These are phyloP conservation scores for Lactarius quietus DNA, from an alignment of 768 basidiomycete species.

Conservation along the genomic window DNA sequence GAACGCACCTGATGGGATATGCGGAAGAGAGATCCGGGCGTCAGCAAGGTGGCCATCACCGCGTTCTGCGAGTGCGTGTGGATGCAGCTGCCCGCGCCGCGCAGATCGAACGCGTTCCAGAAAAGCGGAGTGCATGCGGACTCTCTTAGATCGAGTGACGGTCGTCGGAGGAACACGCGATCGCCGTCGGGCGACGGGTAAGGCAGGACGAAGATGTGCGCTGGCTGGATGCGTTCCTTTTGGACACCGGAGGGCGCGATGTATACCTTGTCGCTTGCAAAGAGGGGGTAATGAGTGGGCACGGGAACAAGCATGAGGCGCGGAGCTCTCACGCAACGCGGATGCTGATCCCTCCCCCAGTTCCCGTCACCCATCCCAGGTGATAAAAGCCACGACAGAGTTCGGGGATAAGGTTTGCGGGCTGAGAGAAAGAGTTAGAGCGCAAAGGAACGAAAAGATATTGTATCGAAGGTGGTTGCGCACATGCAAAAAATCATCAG, in stretches of 20 bases:
- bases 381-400: constrained; percentile 80
- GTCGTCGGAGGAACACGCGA: constrained; percentile 75
- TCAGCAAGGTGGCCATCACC: constrained; percentile 83
- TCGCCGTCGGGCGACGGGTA: constrained; percentile 69
- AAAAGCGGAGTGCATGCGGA: constrained; percentile 88
- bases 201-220: constrained; percentile 85
- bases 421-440: constrained; percentile 43
- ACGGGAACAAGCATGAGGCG: not conserved
- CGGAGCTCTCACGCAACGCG: constrained; percentile 51
- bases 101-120: constrained; percentile 85
- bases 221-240: constrained; percentile 79
- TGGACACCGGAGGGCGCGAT: constrained; percentile 89
- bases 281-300: not conserved
- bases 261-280: constrained; percentile 75
- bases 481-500: constrained; percentile 61
- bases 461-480: constrained; percentile 4
- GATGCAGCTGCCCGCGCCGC: constrained; percentile 80
- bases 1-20: constrained; percentile 84
- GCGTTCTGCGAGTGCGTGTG: constrained; percentile 91
- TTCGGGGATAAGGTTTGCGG: constrained; percentile 88
- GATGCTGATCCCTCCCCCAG: constrained; percentile 79
- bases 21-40: constrained; percentile 63
- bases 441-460: not conserved
- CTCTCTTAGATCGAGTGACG: constrained; percentile 68
- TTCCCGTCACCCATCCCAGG: constrained; percentile 92